phyloP scores from a whole-genome alignment of 495 filamentous ascomycete species.

The Aspergillus bertholletiae region DNA sequence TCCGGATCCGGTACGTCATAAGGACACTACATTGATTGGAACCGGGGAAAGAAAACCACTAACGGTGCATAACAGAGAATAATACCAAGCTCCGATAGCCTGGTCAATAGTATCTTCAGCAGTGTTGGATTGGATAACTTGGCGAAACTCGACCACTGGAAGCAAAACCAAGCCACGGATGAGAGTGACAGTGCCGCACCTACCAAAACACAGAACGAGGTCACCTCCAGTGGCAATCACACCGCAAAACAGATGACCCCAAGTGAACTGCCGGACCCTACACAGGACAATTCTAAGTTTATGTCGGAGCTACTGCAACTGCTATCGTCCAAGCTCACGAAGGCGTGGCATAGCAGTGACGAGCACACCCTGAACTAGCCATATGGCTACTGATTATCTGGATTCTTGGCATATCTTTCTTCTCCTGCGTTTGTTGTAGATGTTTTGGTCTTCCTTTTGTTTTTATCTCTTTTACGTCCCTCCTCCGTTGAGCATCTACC shows the following conservation, averaged over 20 bases:
- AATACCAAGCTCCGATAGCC: constrained; percentile 26
- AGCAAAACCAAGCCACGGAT: constrained; percentile 2
- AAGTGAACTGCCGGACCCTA: constrained; percentile 12
- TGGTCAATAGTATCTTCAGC: constrained; percentile 21
- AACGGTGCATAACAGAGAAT: constrained; percentile 17
- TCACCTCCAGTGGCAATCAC: not conserved
- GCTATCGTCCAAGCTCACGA: constrained; percentile 18
- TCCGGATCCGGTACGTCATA: constrained; percentile 10
- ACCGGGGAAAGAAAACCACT: not conserved
- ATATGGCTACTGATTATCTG: not conserved
- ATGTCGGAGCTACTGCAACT: constrained; percentile 17
- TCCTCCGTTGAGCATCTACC: no score
- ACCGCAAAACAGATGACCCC: constrained; percentile 2
- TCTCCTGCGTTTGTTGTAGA: not conserved
- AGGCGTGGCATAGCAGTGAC: constrained; percentile 31
- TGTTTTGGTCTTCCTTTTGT: not conserved
- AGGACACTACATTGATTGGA: not conserved
- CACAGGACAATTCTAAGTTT: constrained; percentile 20
- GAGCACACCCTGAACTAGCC: constrained; percentile 25
- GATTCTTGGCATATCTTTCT: not conserved
- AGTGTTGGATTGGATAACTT: constrained; percentile 18
- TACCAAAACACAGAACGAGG: not conserved
- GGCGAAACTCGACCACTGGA: constrained; percentile 13
- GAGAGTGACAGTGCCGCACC: not conserved
- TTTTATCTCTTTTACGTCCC: no score